Conservation (phyloP, 768 basidiomycete species). For the Galerina sulciceps region DNA sequence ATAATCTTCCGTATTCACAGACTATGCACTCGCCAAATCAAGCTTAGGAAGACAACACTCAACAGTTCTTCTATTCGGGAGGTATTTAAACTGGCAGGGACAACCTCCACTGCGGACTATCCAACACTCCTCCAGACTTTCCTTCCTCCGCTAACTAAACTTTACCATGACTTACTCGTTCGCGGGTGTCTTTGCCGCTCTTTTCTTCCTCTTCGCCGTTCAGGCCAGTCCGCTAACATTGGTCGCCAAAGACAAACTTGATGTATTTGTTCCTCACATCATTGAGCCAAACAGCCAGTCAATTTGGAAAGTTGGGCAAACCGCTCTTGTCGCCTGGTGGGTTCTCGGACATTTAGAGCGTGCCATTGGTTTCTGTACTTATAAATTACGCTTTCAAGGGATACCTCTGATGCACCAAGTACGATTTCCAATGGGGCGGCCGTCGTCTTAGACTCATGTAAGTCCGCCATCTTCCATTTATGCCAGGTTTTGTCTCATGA, state of each 20-base stretch:
- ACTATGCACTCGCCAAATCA: constrained; percentile 14
- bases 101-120: constrained; percentile 6
- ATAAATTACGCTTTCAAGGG: constrained; percentile 29
- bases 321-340: constrained; percentile 34
- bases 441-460: constrained; percentile 35
- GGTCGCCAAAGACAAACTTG: constrained; percentile 25
- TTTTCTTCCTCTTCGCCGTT: constrained; percentile 28
- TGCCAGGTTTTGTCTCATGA: background rate
- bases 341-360: background rate
- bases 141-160: constrained; percentile 7
- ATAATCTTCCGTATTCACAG: constrained; percentile 18
- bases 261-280: constrained; percentile 36
- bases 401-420: constrained; percentile 39
- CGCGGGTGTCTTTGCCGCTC: constrained; percentile 26
- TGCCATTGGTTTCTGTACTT: background rate
- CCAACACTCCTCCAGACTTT: constrained; percentile 6
- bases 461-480: constrained; percentile 4
- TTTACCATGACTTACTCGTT: constrained; percentile 26
- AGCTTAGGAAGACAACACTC: constrained; percentile 4
- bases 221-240: constrained; percentile 26
- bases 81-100: constrained; percentile 17
- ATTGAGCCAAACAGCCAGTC: constrained; percentile 29
- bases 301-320: constrained; percentile 31
- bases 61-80: constrained; percentile 20
- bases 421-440: constrained; percentile 45